Evolutionary conservation across 305 asterid genomes (phyloP).

Genomic region (Withania somnifera): DNA sequence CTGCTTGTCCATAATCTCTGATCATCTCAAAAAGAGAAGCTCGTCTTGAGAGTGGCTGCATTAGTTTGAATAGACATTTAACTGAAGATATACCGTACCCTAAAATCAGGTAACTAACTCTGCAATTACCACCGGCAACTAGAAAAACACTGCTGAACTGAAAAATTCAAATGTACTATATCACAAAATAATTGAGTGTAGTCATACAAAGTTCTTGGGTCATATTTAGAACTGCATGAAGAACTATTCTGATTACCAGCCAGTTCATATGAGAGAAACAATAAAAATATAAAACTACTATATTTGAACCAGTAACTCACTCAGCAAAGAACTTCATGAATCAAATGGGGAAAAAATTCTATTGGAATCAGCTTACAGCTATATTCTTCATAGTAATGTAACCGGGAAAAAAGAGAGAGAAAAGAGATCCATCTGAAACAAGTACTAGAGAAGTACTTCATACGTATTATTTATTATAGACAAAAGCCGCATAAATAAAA

Average conservation of each 20-base stretch:
- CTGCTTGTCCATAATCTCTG: constrained; percentile 88
- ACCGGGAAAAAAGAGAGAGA: background rate
- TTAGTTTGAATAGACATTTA: background rate
- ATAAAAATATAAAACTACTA: background rate
- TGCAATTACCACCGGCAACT: background rate
- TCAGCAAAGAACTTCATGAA: background rate
- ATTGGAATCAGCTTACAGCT: background rate
- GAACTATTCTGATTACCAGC: background rate
- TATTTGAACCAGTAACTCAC: background rate
- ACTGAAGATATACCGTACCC: background rate
- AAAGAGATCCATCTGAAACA: background rate
- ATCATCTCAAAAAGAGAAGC: constrained; percentile 77
- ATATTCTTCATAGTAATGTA: background rate
- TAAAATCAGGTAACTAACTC: background rate
- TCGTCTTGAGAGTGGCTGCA: constrained; percentile 89
- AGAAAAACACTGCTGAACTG: background rate
- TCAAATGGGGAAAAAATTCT: background rate
- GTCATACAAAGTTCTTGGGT: background rate
- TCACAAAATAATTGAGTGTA: background rate
- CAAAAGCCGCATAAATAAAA: no score
- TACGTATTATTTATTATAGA: no score
- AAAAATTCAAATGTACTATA: background rate
- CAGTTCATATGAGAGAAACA: background rate
- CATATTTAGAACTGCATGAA: background rate
- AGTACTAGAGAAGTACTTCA: background rate